Percentiles rank a stretch among this genome's conserved stretches.
Evolutionary conservation across 1,139 yeast genomes (phyloP).

Genomic region (Geotrichum aggregatum): DNA sequence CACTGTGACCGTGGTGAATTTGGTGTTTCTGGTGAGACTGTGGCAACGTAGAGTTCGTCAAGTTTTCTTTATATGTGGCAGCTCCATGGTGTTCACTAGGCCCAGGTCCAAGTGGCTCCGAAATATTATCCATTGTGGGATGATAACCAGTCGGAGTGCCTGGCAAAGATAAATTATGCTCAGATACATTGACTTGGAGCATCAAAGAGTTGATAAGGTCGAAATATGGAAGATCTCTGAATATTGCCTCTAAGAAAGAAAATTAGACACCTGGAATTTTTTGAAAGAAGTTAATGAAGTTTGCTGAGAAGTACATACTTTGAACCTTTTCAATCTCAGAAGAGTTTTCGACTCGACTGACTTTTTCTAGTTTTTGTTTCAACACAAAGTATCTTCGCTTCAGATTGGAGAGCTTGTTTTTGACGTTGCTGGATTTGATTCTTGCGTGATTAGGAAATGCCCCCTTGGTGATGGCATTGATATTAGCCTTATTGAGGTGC

Average conservation of each 20-base stretch:
- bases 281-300: no score
- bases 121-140: no score
- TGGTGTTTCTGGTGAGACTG: no score
- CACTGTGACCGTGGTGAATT: no score
- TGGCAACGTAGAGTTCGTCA: no score
- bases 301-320: not conserved
- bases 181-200: not conserved
- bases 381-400: conserved; percentile 12
- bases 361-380: conserved; percentile 10
- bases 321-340: conserved; percentile 9
- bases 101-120: not conserved
- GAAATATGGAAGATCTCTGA: conserved; percentile 14
- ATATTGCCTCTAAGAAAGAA: not conserved
- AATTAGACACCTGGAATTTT: no score
- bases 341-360: not conserved
- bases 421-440: conserved; percentile 16
- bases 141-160: not conserved
- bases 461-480: conserved; percentile 15
- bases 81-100: no score
- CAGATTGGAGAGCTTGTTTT: conserved; percentile 14
- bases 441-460: conserved; percentile 14
- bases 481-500: conserved; percentile 15
- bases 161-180: not conserved
- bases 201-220: conserved; percentile 12
- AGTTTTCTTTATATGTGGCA: no score